Evolutionary conservation across 2,329 filamentous ascomycete genomes (phyloP), one percentile per base, ranked within the genome.

Genomic region (Dactylellina drechsleri): DNA sequence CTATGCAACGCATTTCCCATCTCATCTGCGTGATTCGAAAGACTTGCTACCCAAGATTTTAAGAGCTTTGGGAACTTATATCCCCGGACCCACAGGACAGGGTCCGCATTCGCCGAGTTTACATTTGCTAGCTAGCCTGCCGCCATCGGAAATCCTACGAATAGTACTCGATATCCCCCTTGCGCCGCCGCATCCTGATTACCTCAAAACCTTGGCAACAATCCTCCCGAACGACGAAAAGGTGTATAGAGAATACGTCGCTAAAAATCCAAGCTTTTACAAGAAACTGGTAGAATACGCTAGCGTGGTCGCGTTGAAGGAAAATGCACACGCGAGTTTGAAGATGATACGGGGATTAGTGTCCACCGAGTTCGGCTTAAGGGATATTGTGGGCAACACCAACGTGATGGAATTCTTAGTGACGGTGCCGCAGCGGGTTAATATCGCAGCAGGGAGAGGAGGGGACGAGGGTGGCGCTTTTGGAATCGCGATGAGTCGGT

Each of bases 261-360:
- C 28, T 18, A 74, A 74, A 23, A 74, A 74, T 23, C 70, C 70
- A n/a, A 74, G 70, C 43, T 74, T 74, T 54, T 74, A 58, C 45
- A 74, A 74, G 28, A 74, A 74, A 26, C 40, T 74, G 20, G 57
- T 62, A 10, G 70, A 74, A 47, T 74, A 74, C 23, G 57, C 70
- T 5, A 74, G 70, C 23, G 62, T 74, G 2, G 45, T 74, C 13
- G 70, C 70, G 6, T 36, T 74, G 7, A 74, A 74, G 36, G 70
- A 74, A 45, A 74, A 74, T 36, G 70, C 70, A n/a, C 70, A 74
- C 18, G 70, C 70, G 1, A 74, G 70, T 41, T 64, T 74, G 52
- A 61, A 23, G 31, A 74, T 74, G 70, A 28, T 74, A 20, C 62
- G 59, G 28, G 70, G 70, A 28, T 66, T 74, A 57, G 62, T 64